Evolutionary conservation across 257 asterid genomes (phyloP).

Genomic region (Solanum piurae): DNA sequence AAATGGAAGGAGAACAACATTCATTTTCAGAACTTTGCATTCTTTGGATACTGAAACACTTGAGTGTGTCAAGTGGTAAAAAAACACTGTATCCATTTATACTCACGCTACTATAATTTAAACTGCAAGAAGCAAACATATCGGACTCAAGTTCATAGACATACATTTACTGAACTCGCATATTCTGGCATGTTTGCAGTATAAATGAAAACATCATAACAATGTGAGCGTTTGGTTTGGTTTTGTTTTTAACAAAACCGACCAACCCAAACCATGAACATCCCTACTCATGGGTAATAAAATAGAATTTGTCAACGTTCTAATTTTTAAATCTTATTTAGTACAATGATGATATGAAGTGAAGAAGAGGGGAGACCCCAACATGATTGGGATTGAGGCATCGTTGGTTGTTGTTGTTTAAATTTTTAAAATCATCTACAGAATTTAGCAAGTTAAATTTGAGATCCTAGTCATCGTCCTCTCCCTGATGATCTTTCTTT

Average conservation of each 20-base stretch:
- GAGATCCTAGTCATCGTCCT: too few relatives aligned
- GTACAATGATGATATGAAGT: too few relatives aligned
- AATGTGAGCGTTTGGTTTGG: neutral
- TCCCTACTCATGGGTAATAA: too few relatives aligned
- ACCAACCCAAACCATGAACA: too few relatives aligned
- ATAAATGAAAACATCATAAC: neutral
- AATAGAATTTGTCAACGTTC: too few relatives aligned
- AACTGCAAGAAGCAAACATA: neutral
- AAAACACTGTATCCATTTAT: neutral
- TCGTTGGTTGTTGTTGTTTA: too few relatives aligned
- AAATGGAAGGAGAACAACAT: neutral
- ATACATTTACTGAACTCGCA: neutral
- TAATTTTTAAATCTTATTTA: too few relatives aligned
- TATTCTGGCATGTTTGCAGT: neutral
- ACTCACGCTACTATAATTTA: neutral
- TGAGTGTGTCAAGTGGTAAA: neutral
- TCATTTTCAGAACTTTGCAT: neutral
- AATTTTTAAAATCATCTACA: too few relatives aligned
- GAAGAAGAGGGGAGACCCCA: too few relatives aligned
- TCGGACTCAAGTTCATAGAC: neutral
- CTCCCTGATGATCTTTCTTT: too few relatives aligned
- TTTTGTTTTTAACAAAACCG: neutral
- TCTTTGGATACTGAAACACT: neutral
- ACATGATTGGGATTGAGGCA: too few relatives aligned
- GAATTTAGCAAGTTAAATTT: too few relatives aligned